Percentiles rank a stretch among this genome's conserved stretches.
These are phyloP conservation scores for Nymphaea colorata DNA, from an alignment of 164 flowering plant genomes.

Conservation along the genomic window DNA sequence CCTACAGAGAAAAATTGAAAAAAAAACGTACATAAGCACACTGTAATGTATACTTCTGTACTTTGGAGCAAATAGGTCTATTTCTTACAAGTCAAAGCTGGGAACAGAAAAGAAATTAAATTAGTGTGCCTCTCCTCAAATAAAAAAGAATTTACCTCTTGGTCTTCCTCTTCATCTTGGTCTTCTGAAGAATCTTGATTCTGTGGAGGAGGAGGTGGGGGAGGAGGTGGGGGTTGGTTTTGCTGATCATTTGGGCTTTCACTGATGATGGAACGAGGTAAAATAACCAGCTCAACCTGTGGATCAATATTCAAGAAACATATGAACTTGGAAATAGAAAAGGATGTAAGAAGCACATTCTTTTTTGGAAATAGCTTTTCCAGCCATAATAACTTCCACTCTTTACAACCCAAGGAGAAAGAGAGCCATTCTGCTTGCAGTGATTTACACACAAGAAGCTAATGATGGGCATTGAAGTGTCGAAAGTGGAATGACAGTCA, in stretches of 20 bases:
- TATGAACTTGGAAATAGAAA: neutral
- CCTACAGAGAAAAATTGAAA: conserved; percentile 27
- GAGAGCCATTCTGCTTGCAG: too few species aligned
- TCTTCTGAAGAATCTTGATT: conserved; percentile 76
- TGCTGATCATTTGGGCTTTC: conserved; percentile 85
- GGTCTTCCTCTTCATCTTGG: conserved; percentile 59
- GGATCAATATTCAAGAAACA: neutral
- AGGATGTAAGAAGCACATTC: neutral
- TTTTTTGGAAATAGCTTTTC: too few species aligned
- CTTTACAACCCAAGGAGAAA: too few species aligned
- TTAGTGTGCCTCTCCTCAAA: neutral
- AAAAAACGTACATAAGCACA: too few species aligned
- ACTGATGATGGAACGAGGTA: conserved; percentile 73
- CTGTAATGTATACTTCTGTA: too few species aligned
- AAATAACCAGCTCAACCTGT: conserved; percentile 92
- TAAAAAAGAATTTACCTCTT: conserved; percentile 38
- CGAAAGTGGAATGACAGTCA: too few species aligned
- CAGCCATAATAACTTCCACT: too few species aligned
- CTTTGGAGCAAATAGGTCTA: too few species aligned
- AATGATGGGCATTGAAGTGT: too few species aligned
- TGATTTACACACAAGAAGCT: too few species aligned
- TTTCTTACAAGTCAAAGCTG: too few species aligned
- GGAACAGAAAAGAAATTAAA: too few species aligned
- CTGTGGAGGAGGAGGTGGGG: conserved; percentile 89
- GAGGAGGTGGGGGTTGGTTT: conserved; percentile 90